phyloP scores from a whole-genome alignment of 139 green algal genomes.

The Ulvella scutata region DNA sequence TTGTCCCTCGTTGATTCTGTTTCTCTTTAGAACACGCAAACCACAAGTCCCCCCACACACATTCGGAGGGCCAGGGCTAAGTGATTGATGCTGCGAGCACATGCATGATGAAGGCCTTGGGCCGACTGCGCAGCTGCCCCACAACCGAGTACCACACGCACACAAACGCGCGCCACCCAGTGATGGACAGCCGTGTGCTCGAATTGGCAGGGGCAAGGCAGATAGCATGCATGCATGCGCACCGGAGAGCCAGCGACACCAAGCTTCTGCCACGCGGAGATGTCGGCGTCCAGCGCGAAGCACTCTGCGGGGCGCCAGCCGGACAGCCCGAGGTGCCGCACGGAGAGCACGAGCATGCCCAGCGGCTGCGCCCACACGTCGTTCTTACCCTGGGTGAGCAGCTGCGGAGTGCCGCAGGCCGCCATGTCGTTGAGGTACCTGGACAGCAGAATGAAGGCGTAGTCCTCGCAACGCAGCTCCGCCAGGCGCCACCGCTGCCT shows the following conservation, averaged over 20 bases:
- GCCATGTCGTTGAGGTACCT: conserved; percentile 33
- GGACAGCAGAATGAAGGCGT: conserved; percentile 75
- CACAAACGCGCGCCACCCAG: too few relatives aligned
- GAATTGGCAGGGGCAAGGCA: too few relatives aligned
- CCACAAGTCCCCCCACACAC: too few relatives aligned
- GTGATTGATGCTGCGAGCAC: too few relatives aligned
- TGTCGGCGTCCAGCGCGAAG: conserved; percentile 72
- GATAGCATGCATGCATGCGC: background rate
- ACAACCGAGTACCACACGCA: too few relatives aligned
- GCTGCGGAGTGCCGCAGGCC: conserved; percentile 25
- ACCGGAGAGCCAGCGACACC: conserved; percentile 34
- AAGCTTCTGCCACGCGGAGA: conserved; percentile 58
- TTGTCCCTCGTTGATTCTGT: too few relatives aligned
- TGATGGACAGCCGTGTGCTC: too few relatives aligned
- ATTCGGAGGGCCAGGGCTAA: too few relatives aligned
- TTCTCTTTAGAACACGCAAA: too few relatives aligned
- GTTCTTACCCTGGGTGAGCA: conserved; percentile 30
- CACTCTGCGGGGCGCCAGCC: conserved; percentile 59
- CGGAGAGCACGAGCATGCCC: conserved; percentile 47
- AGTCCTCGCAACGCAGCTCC: conserved; percentile 85
- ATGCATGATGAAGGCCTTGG: too few relatives aligned
- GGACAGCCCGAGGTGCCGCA: conserved; percentile 71
- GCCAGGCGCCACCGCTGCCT: conserved; percentile 74
- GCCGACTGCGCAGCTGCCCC: too few relatives aligned
- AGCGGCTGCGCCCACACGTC: conserved; percentile 47